Conservation (phyloP, 1,139 yeast genomes). For the Lodderomyces orthopsilosis region DNA sequence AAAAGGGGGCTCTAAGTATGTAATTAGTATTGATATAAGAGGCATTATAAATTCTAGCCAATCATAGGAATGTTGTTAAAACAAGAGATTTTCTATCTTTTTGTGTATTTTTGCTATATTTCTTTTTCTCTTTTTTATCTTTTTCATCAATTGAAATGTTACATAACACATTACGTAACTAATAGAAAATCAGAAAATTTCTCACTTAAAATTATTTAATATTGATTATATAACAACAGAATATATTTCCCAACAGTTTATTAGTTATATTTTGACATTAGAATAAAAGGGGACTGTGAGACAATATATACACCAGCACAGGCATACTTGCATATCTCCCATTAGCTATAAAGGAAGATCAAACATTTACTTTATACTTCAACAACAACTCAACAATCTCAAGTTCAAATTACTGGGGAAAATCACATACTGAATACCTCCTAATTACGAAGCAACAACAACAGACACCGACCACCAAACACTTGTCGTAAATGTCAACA, state of each 20-base stretch:
- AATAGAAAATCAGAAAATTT: too few species aligned
- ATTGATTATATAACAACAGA: too few species aligned
- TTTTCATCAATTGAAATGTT: slow-evolving; percentile 17
- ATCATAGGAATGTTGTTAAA: slow-evolving; percentile 5
- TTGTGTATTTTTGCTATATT: background rate
- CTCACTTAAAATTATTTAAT: too few species aligned
- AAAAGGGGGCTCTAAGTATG: background rate
- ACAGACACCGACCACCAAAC: too few species aligned
- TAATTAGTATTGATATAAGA: background rate
- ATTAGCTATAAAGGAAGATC: too few species aligned
- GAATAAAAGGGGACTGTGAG: too few species aligned
- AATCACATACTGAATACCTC: background rate
- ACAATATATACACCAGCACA: too few species aligned
- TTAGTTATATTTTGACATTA: too few species aligned
- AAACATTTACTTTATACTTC: too few species aligned
- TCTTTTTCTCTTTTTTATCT: slow-evolving; percentile 16
- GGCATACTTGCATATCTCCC: too few species aligned
- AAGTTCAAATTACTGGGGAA: slow-evolving; percentile 1
- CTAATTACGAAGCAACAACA: background rate
- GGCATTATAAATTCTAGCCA: slow-evolving; percentile 4
- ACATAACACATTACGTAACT: background rate
- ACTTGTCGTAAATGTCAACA: slow-evolving; percentile 18
- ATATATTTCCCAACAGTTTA: too few species aligned
- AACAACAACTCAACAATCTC: too few species aligned
- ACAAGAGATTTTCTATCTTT: background rate